Evolutionary conservation across 306 rosid genomes (phyloP).

Genomic region (Quercus mongolica): DNA sequence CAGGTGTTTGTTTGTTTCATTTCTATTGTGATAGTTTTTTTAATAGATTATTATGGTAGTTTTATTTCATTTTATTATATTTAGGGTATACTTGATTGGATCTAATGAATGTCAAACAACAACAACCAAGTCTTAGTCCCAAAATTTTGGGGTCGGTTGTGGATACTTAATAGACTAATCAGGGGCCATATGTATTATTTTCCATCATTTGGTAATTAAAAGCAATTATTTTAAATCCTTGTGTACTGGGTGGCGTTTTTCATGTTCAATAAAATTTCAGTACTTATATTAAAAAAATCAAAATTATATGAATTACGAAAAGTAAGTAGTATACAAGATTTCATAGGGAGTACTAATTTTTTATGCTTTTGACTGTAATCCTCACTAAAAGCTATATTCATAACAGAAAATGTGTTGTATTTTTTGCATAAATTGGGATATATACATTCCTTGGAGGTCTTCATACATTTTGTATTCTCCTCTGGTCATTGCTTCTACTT

Average conservation of each 20-base stretch:
- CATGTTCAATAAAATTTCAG: no score
- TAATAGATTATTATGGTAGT: not conserved
- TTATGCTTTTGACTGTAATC: not conserved
- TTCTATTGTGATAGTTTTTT: not conserved
- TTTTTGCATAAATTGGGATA: not conserved
- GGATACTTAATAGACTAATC: no score
- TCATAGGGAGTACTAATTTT: not conserved
- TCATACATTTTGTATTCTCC: not conserved
- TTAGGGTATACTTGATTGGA: not conserved
- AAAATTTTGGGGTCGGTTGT: no score
- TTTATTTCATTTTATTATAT: not conserved
- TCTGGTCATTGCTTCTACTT: not conserved
- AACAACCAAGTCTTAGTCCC: no score
- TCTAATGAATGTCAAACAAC: not conserved
- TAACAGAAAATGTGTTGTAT: not conserved
- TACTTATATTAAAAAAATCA: no score
- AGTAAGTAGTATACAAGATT: no score
- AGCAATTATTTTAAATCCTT: no score
- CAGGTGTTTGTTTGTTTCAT: conserved; percentile 5
- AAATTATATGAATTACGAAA: no score
- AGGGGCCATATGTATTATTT: no score
- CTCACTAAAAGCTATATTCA: not conserved
- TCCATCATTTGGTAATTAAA: no score
- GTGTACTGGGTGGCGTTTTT: no score
- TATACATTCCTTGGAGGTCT: not conserved